Evolutionary conservation across 2,329 filamentous ascomycete genomes (phyloP).

Genomic region (Diplodia corticola): DNA sequence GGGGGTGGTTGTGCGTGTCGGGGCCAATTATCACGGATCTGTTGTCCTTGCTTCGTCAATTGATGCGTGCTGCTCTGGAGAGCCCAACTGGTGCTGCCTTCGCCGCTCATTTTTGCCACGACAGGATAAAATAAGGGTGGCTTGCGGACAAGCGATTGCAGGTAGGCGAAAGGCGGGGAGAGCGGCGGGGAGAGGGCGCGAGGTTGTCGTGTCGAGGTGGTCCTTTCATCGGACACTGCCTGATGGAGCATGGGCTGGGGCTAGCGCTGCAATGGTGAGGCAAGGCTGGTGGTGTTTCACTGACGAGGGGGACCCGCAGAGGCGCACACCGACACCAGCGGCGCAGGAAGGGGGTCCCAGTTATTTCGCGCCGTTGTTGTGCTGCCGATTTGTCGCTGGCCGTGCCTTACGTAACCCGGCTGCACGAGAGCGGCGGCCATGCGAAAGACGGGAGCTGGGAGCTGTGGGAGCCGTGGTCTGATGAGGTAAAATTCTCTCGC

Average conservation of each 20-base stretch:
- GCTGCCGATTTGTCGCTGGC: neutral
- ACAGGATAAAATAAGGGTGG: neutral
- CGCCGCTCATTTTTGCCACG: no score
- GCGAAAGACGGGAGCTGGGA: no score
- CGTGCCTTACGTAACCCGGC: constrained; percentile 2
- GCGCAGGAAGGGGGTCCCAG: neutral
- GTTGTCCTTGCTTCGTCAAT: no score
- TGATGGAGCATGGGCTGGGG: neutral
- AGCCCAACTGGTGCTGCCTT: no score
- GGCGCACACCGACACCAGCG: constrained; percentile 1
- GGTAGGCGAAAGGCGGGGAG: neutral
- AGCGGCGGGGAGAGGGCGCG: neutral
- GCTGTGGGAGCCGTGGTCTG: neutral
- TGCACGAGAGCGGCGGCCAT: neutral
- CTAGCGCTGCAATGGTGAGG: neutral
- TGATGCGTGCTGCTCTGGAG: no score
- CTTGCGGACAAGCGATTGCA: neutral
- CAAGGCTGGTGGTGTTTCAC: neutral
- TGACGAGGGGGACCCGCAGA: neutral
- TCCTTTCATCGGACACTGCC: neutral
- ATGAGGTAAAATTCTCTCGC: neutral
- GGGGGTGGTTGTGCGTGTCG: no score
- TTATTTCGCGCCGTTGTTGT: neutral
- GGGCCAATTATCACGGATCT: no score
- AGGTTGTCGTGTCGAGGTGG: neutral